Evolutionary conservation across 306 rosid genomes (phyloP).

Genomic region (Cercis canadensis): DNA sequence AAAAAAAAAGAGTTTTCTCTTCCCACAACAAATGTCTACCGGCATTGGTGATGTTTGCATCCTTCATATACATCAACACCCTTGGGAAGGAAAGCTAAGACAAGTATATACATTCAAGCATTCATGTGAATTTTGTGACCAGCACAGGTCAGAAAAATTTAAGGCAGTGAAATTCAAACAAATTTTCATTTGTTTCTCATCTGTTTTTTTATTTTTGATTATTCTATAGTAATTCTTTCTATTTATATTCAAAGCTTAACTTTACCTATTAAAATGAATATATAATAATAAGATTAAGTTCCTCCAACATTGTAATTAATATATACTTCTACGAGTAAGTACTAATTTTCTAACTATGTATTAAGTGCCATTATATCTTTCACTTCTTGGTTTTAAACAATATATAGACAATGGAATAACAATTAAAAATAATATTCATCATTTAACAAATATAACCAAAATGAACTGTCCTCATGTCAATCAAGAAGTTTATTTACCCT

Average conservation of each 20-base stretch:
- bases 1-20: no score
- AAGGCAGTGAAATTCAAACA: slow-evolving; percentile 7
- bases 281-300: not conserved
- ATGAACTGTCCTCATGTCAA: slow-evolving; percentile 1
- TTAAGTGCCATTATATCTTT: slow-evolving; percentile 8
- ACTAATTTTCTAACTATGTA: slow-evolving; percentile 7
- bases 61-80: not conserved
- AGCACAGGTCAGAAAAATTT: not conserved
- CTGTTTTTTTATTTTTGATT: not conserved
- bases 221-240: no score
- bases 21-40: not conserved
- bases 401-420: slow-evolving; percentile 7
- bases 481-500: slow-evolving; percentile 64
- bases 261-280: not conserved
- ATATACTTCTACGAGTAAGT: not conserved
- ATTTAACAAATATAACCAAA: slow-evolving; percentile 7
- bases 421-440: slow-evolving; percentile 6
- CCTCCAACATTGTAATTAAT: not conserved
- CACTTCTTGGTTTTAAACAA: not conserved
- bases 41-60: not conserved
- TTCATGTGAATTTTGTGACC: not conserved
- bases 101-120: not conserved
- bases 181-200: not conserved
- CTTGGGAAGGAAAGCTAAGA: not conserved
- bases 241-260: not conserved